phyloP scores from a whole-genome alignment of 768 basidiomycete species.

The Lactarius vividus region DNA sequence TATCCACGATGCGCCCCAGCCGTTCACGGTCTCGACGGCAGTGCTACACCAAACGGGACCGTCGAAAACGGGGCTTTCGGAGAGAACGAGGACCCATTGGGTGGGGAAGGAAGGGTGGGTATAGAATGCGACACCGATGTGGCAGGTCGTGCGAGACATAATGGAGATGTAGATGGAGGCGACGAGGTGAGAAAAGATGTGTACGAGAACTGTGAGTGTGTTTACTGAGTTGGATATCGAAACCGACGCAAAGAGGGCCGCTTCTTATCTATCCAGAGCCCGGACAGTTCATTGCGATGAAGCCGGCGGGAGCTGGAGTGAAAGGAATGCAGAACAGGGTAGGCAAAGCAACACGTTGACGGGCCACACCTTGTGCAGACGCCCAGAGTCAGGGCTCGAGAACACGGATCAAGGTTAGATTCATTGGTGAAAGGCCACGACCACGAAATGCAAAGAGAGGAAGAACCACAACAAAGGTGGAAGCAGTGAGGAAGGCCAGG shows the following conservation, averaged over 20 bases:
- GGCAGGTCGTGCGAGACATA: constrained; percentile 6
- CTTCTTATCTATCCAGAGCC: background rate
- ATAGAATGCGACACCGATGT: constrained; percentile 10
- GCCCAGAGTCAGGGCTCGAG: background rate
- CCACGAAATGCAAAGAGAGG: background rate
- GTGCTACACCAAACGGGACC: constrained; percentile 13
- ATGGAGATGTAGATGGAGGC: background rate
- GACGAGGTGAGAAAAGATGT: background rate
- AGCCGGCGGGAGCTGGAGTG: background rate
- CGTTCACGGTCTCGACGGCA: constrained; percentile 10
- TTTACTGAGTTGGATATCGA: background rate
- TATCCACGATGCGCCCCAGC: constrained; percentile 10
- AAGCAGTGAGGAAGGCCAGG: background rate
- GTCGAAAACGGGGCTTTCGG: constrained; percentile 2
- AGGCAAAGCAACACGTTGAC: background rate
- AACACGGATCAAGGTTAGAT: background rate
- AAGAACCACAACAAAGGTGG: background rate
- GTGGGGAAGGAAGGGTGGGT: constrained; percentile 9
- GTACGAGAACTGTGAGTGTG: background rate
- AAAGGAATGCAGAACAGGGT: background rate
- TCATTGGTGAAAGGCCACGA: background rate
- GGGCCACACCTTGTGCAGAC: background rate
- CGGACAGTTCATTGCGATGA: background rate
- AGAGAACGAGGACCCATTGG: constrained; percentile 14
- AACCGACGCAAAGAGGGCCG: background rate